A percentile compares a stretch with the other conserved stretches of the same genome.
Conservation (phyloP, 495 filamentous ascomycete species). For the Antarctomyces pellizariae region DNA sequence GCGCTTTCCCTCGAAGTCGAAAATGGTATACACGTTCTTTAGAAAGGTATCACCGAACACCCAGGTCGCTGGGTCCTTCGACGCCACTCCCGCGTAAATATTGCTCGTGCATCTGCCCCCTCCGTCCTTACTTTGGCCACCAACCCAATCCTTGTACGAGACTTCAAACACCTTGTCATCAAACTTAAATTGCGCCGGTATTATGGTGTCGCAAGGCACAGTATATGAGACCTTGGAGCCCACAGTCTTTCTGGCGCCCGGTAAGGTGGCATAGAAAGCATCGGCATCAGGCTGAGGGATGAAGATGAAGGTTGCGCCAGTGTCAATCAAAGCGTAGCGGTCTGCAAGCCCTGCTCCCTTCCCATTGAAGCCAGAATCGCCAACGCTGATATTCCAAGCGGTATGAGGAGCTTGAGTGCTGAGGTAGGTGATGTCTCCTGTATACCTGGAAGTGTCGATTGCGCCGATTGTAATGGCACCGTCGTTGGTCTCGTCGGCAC, state of each 20-base stretch:
- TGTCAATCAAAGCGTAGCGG: slow-evolving; percentile 48
- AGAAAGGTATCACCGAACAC: slow-evolving; percentile 63
- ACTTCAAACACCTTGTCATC: slow-evolving; percentile 36
- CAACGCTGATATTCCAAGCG: slow-evolving; percentile 46
- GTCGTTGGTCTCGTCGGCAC: slow-evolving; percentile 35
- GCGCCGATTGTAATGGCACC: slow-evolving; percentile 60
- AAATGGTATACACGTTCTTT: slow-evolving; percentile 78
- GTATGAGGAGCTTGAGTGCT: slow-evolving; percentile 15
- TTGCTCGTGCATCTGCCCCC: slow-evolving; percentile 36
- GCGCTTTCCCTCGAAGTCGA: slow-evolving; percentile 38
- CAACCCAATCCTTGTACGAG: slow-evolving; percentile 44
- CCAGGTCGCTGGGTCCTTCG: slow-evolving; percentile 25
- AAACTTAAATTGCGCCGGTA: slow-evolving; percentile 27
- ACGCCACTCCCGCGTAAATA: slow-evolving; percentile 26
- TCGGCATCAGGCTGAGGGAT: slow-evolving; percentile 39
- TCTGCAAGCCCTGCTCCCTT: slow-evolving; percentile 23
- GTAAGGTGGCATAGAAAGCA: slow-evolving; percentile 38
- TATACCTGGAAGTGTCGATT: slow-evolving; percentile 37
- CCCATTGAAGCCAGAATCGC: slow-evolving; percentile 34
- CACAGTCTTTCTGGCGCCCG: slow-evolving; percentile 21
- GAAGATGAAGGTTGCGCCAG: slow-evolving; percentile 56
- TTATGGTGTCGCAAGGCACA: slow-evolving; percentile 46
- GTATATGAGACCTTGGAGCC: slow-evolving; percentile 29
- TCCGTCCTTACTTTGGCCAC: slow-evolving; percentile 15
- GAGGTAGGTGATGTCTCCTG: slow-evolving; percentile 41